Evolutionary conservation across 768 basidiomycete genomes (phyloP), one percentile per base, ranked within the genome.

Genomic region (Dioszegia aurantiaca): DNA sequence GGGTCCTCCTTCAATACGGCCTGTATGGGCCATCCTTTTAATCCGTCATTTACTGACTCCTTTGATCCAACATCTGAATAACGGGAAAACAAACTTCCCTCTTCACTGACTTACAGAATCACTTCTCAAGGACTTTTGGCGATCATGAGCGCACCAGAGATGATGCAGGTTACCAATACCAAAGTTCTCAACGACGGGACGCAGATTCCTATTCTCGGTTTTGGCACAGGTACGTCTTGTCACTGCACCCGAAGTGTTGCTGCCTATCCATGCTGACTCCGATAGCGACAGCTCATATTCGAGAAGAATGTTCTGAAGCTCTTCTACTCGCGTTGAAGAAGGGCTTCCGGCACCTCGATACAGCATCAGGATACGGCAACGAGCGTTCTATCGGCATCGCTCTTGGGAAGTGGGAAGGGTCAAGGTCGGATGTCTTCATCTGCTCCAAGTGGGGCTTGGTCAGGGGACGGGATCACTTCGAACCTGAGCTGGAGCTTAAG

Each of bases 341-440:
- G 2, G 75, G 75, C 1, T 75, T 63, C 55, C 45, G 47, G 2
- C 71, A 76, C 49, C 44, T 78, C 28, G 78, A 78, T 42, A 60
- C 61, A 19, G 74, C 76, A 6, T 59, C 70, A 59, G 37, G 59
- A 11, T 79, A 80, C 55, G 55, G 42, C 2, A 79, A 77, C 58
- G 70, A 73, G 44, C 43, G 42, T n/a, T 66, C 64, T 8, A 63
- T 78, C 14, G 77, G 77, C 1, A 48, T 61, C 4, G 78, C 73
- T 0, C 51, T 79, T 21, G 61, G 63, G 39, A 45, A 64, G 24
- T 65, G 60, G 57, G 70, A 64, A 2, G 46, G 74, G 9, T 45
- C 66, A 2, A 42, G 76, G 26, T 68, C 74, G 43, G 48, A 69
- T 48, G 71, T 88, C 10, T 88, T 81, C 73, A 80, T 88, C 63